phyloP scores from a whole-genome alignment of 352 stramenopile species.

The Globisporangium nodosum region DNA sequence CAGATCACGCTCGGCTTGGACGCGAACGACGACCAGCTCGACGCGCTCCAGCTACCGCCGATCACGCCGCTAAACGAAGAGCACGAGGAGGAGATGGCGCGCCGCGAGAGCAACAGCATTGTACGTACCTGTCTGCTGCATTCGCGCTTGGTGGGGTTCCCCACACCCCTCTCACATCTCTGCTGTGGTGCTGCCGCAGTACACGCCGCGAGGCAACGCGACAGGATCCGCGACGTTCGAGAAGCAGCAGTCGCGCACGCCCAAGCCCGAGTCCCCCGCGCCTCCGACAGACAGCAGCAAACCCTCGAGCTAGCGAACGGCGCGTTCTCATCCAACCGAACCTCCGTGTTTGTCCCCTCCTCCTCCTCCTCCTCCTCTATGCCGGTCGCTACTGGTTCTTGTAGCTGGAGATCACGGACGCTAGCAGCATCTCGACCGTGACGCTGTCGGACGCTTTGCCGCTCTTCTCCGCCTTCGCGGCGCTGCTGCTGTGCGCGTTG shows the following conservation, averaged over 20 bases:
- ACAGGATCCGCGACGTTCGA: slow-evolving; percentile 1
- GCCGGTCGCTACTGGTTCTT: slow-evolving; percentile 31
- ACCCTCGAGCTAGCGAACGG: neutral
- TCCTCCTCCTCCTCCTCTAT: slow-evolving; percentile 8
- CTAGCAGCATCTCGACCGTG: slow-evolving; percentile 78
- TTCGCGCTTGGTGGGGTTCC: neutral
- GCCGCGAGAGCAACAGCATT: slow-evolving; percentile 48
- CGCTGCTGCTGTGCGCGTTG: slow-evolving; percentile 44
- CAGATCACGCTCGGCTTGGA: slow-evolving; percentile 21
- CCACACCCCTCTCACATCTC: neutral
- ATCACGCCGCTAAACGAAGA: slow-evolving; percentile 50
- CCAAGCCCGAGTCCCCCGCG: neutral
- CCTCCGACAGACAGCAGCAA: neutral
- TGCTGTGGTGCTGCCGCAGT: neutral
- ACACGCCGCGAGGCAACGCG: slow-evolving; percentile 4
- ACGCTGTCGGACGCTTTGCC: slow-evolving; percentile 25
- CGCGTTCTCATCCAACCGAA: no score
- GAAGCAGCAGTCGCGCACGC: neutral
- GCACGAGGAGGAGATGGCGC: slow-evolving; percentile 52
- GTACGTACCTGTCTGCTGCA: neutral
- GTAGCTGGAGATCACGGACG: slow-evolving; percentile 74
- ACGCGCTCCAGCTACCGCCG: neutral
- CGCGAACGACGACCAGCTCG: slow-evolving; percentile 4
- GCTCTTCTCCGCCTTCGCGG: slow-evolving; percentile 8
- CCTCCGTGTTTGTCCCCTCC: no score